These are phyloP conservation scores for Hortaea sp. DNA, from an alignment of 2,329 filamentous ascomycete species.

Conservation along the genomic window DNA sequence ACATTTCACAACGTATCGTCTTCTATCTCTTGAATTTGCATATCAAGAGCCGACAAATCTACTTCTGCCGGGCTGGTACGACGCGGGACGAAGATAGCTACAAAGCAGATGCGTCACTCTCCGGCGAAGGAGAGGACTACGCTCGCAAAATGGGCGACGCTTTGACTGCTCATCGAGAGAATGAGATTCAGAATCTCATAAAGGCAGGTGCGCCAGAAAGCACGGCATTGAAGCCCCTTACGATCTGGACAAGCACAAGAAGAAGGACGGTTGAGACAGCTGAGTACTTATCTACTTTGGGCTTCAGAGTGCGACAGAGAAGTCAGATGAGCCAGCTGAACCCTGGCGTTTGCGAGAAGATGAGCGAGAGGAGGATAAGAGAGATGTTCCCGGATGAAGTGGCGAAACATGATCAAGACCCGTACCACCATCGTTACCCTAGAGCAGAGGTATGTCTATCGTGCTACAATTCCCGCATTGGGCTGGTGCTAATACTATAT, in stretches of 20 bases:
- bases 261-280: constrained; percentile 85
- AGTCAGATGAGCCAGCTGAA: constrained; percentile 97
- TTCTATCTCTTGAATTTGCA: constrained; percentile 97
- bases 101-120: constrained; percentile 80
- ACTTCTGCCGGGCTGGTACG: constrained; percentile 80
- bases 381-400: constrained; percentile 82
- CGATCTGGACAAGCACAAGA: constrained; percentile 90
- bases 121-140: constrained; percentile 69
- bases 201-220: constrained; percentile 55
- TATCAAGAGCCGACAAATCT: constrained; percentile 89
- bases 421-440: constrained; percentile 94
- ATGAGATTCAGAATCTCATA: constrained; percentile 62
- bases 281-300: constrained; percentile 64
- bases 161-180: constrained; percentile 70
- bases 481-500: background rate
- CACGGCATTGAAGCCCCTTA: constrained; percentile 65
- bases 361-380: constrained; percentile 74
- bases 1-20: constrained; percentile 91
- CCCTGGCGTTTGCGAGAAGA: constrained; percentile 88
- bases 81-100: constrained; percentile 84
- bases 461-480: background rate
- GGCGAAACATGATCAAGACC: constrained; percentile 82
- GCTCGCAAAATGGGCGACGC: constrained; percentile 77
- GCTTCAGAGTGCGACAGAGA: constrained; percentile 79
- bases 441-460: constrained; percentile 65